Evolutionary conservation across 2,329 filamentous ascomycete species (phyloP).

Genomic region (Colletotrichum phormii): DNA sequence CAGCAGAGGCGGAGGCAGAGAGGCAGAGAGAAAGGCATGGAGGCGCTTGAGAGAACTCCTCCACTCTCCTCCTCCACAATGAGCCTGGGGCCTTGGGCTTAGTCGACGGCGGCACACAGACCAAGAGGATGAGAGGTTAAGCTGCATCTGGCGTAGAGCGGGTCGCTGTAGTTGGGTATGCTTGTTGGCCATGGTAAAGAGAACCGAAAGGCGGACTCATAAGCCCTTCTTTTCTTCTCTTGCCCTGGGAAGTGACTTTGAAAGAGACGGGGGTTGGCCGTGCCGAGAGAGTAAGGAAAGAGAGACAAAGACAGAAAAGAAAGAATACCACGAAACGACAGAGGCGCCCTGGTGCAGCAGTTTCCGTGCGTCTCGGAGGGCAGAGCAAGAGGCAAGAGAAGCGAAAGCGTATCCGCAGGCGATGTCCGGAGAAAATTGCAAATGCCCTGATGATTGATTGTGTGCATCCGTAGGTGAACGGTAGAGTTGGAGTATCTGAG

Average conservation of each 20-base stretch:
- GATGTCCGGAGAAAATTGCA: neutral
- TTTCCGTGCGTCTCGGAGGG: neutral
- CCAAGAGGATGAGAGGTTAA: constrained; percentile 15
- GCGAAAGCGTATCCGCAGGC: neutral
- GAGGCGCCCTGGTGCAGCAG: constrained; percentile 25
- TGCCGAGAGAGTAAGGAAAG: neutral
- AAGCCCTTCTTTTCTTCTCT: constrained; percentile 1
- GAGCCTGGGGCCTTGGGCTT: neutral
- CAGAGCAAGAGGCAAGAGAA: neutral
- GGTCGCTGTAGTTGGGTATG: neutral
- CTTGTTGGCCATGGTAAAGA: neutral
- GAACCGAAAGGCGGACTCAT: neutral
- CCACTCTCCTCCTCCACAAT: constrained; percentile 15
- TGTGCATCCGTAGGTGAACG: neutral
- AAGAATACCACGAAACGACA: constrained; percentile 9
- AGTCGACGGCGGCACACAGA: constrained; percentile 15
- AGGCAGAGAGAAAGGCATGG: neutral
- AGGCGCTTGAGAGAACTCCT: neutral
- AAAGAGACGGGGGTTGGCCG: neutral
- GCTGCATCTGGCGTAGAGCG: constrained; percentile 21
- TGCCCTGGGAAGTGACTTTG: neutral
- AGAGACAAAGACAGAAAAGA: constrained; percentile 18
- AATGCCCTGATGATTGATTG: neutral
- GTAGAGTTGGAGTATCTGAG: neutral
- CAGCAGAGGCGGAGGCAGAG: constrained; percentile 12